These are phyloP conservation scores for Chlorencoelia australis DNA, from an alignment of 2,329 filamentous ascomycete genomes.

Conservation along the genomic window DNA sequence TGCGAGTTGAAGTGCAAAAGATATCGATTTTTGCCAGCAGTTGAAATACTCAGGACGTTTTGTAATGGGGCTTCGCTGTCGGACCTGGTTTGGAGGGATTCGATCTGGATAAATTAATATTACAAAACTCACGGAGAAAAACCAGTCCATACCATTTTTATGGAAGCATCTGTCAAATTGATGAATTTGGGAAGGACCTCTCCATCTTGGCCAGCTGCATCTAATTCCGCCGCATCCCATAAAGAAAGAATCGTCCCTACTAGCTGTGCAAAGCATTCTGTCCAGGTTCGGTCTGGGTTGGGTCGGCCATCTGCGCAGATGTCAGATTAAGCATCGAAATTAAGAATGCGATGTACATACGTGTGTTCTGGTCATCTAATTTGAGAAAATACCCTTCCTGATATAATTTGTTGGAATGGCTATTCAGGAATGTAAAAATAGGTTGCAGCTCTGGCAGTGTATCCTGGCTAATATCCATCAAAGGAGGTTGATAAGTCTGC, in stretches of 20 bases:
- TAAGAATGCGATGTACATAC: slow-evolving; percentile 44
- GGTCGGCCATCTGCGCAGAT: slow-evolving; percentile 65
- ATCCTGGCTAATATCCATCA: slow-evolving; percentile 77
- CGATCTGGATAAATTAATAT: slow-evolving; percentile 48
- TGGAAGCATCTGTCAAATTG: slow-evolving; percentile 92
- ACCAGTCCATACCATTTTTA: slow-evolving; percentile 70
- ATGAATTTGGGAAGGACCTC: slow-evolving; percentile 89
- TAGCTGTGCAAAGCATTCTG: slow-evolving; percentile 93
- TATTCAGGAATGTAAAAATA: slow-evolving; percentile 89
- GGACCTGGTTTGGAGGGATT: slow-evolving; percentile 79
- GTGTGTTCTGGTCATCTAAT: slow-evolving; percentile 84
- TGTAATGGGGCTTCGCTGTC: slow-evolving; percentile 70
- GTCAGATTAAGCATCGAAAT: slow-evolving; percentile 24
- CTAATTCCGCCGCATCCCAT: slow-evolving; percentile 90
- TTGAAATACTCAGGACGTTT: slow-evolving; percentile 92
- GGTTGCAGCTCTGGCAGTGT: slow-evolving; percentile 88
- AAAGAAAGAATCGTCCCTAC: slow-evolving; percentile 90
- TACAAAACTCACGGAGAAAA: slow-evolving; percentile 13
- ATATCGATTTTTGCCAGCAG: slow-evolving; percentile 90
- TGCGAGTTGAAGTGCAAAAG: slow-evolving; percentile 93
- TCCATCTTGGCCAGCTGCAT: slow-evolving; percentile 73
- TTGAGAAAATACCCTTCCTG: slow-evolving; percentile 98
- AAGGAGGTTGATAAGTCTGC: slow-evolving; percentile 72
- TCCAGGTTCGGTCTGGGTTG: slow-evolving; percentile 80
- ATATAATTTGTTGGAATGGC: slow-evolving; percentile 91